Evolutionary conservation across 2,329 filamentous ascomycete species (phyloP), one percentile per base, ranked within the genome.

Genomic region (Botrytis squamosa): DNA sequence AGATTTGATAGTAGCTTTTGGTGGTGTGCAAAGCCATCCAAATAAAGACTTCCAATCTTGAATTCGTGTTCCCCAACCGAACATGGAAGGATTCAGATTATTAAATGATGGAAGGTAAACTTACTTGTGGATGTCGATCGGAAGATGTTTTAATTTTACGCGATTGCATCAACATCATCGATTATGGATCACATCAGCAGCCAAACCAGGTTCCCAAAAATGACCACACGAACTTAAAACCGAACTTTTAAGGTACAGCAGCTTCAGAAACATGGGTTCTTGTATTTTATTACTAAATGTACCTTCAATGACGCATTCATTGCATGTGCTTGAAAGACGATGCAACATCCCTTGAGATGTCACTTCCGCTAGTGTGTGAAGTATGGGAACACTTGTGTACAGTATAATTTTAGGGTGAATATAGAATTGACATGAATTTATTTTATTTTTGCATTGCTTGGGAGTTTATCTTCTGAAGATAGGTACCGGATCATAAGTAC

Each of bases 401-500:
- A 8, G 6, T 4, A 2, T 57, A 16, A 5, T 42, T 63, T 40
- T 18, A 2, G 6, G 5, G 7, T n/a, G 14, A 7, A 20, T 63
- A 38, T 18, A 4, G 22, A n/a, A 16, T 1, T 18, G 6, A 18
- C 0, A 16, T 3, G 6, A 29, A 0, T 12, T 55, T 18, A 8
- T 33, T 57, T 38, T 40, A 14, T 62, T 18, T 63, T 8, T 63
- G 14, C 6, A 40, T 16, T 25, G 2, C 60, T 40, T n/a, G 12
- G 25, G 8, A 40, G 2, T 5, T n/a, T 8, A n/a, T 29, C 7
- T 18, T 8, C 3, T 9, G 16, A 4, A 7, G 1, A 0, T 4
- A 29, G 3, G 14, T 29, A 29, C 1, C 38, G 4, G 1, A 3
- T n/a, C 0, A 3, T n/a, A 1, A n/a, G 20, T 3, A n/a, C 9